Base-by-base conservation (phyloP, 768 basidiomycete genomes). In the Postia placenta region DNA sequence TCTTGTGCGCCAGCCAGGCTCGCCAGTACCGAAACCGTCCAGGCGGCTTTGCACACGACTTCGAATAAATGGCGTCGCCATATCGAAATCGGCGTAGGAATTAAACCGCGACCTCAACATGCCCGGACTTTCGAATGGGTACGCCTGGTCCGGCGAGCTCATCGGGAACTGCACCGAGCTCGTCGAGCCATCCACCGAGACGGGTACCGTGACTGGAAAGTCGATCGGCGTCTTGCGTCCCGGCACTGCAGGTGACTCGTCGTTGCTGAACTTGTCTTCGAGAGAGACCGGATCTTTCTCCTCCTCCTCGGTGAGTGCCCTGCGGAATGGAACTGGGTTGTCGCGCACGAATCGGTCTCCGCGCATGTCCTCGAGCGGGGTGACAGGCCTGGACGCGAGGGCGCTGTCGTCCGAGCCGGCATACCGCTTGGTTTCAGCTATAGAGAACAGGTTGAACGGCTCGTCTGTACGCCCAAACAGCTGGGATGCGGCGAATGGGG, bases 401-500 rank as follows among this genome's bases (percentile, higher is more conserved):
- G 69, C 69, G 49, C 72, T 75, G 36, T 77, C 77, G 11, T 80
- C 81, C 7, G 79, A 79, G 19, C 74, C 72, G 38, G 78, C 74
- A 6, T 72, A 59, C 44, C 78, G 69, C 54, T 76, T 83, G 1
- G 80, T 85, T 62, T 87, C 87, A 5, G 88, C 84, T 53, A 91
- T 90, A 1, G 89, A 88, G 64, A 85, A 91, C 12, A 92, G 64
- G 61, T 80, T 86, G 64, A 86, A 89, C 0, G 86, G 81, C 53
- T 90, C 89, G 45, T 88, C 83, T 1, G 79, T 79, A 17, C 80
- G 78, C 25, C 86, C 78, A 60, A 93, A 92, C 2, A 94, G 71
- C 54, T 92, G 86, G 14, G 88, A 87, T 1, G 91, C 85, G 17
- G 89, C 83, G 56, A 91, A 96, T 1, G 92, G 92, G 0, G 92